Evolutionary conservation across 495 filamentous ascomycete genomes (phyloP), one percentile per base, ranked within the genome.

Genomic region (Schizothecium vesticola): DNA sequence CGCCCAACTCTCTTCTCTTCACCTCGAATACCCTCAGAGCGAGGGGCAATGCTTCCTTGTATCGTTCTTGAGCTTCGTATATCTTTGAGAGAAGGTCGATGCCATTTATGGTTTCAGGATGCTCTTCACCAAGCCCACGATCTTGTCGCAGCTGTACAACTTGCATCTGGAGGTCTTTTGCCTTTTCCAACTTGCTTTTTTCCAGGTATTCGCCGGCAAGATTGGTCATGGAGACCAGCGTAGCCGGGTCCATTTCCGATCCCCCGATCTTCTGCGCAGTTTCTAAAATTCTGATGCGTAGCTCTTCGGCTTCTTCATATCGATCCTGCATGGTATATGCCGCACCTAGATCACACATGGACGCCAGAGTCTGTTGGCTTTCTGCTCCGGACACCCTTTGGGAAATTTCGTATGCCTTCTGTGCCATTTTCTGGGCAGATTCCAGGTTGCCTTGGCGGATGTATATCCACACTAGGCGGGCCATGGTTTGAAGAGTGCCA

Each of bases 131-230:
- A 1, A 51, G 5, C 16, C 16, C 43, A 1, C 7, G 1, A 1
- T 51, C 22, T 59, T 73, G 64, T 60, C 23, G 28, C 1, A 24
- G 13, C 22, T 61, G 29, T 1, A 69, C 6, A 33, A 31, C 67
- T 24, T 69, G 9, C 1, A 58, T 0, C 24, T 66, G 13, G n/a
- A 71, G 11, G n/a, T 16, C 12, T 51, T 79, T 75, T 1, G 80
- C 82, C 55, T 81, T 70, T 5, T 76, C 65, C 69, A 66, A 81
- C 16, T 72, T 71, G 10, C 77, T 80, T 63, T 76, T 75, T 24
- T 67, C 59, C 57, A 1, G 7, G 22, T 68, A 62, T 0, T 28
- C 58, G 1, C 0, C 16, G 22, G 56, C 73, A 10, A 59, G 11
- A 65, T 26, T 25, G 67, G 64, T 0, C 23, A 19, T 56, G 33